Evolutionary conservation across 2,329 filamentous ascomycete genomes (phyloP).

Genomic region (Fusarium circinatum): DNA sequence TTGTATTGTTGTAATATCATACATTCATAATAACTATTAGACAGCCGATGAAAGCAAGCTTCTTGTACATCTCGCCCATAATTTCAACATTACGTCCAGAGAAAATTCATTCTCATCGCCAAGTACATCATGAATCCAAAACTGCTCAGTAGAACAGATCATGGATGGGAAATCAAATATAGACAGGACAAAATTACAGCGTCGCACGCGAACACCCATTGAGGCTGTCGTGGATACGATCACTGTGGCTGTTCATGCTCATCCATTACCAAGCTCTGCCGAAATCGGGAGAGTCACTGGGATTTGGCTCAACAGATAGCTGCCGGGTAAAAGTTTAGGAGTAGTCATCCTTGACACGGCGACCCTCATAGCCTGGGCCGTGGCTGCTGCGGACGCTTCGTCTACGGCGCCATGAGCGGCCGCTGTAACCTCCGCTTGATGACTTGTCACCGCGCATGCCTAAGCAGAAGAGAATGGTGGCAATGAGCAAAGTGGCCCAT

Average conservation of each 20-base stretch:
- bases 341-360: slow-evolving; percentile 77
- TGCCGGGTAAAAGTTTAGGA: slow-evolving; percentile 51
- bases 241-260: neutral
- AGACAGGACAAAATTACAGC: slow-evolving; percentile 11
- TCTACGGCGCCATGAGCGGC: slow-evolving; percentile 48
- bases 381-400: slow-evolving; percentile 53
- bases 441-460: slow-evolving; percentile 64
- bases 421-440: slow-evolving; percentile 41
- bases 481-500: slow-evolving; percentile 72
- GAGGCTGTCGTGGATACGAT: neutral
- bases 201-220: neutral
- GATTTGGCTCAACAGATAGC: neutral
- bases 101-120: neutral
- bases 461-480: slow-evolving; percentile 73
- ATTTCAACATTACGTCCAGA: slow-evolving; percentile 6
- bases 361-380: slow-evolving; percentile 52
- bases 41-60: neutral
- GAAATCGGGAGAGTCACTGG: neutral
- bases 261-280: neutral
- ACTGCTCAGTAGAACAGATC: neutral
- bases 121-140: slow-evolving; percentile 17
- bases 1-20: slow-evolving; percentile 19
- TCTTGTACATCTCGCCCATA: neutral
- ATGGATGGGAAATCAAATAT: slow-evolving; percentile 2
- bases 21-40: slow-evolving; percentile 33